Base-by-base conservation (phyloP, 495 filamentous ascomycete genomes). In the Hypoxylon trugodes region DNA sequence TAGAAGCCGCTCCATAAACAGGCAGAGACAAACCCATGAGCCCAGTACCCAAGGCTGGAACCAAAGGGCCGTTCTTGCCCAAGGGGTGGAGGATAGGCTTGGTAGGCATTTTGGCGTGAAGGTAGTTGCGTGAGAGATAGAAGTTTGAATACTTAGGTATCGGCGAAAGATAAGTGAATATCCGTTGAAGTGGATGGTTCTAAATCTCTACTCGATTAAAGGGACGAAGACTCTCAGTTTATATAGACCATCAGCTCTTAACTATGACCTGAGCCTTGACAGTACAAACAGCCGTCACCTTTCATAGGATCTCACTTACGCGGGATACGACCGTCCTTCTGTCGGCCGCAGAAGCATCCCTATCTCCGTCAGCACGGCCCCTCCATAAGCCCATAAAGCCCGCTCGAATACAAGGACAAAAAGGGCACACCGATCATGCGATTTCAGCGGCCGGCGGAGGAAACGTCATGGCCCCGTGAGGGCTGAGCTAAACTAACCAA, bases 1-100 rank as follows among this genome's bases (percentile, higher is more conserved):
- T 59, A 0, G 74, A 59, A 12, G 65, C 6, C 1, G 58, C 10
- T 8, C 82, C 82, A 54, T 85, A 86, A 30, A 15, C n/a, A 0
- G 33, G 2, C 8, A 10, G 10, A 6, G 75, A 71, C 54, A 85
- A 16, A 8, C 78, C 79, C 83, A 86, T 85, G 12, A 81, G 68
- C 1, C 85, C 85, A 16, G 81, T 77, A 28, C 86, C 86, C 0
- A 86, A 40, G 10, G 79, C 68, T 2, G 86, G 75, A 3, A 87
- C 77, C 19, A 67, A 40, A 21, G 79, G 82, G 13, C 85, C 84
- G 73, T 82, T 76, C 40, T 76, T 80, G 48, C 84, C 84, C 0
- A 87, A 68, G 12, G 40, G 65, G 26, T 53, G 66, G 42, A 70
- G 53, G 37, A 66, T 42, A 25, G 66, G 50, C 21, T 68, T 65